Evolutionary conservation across 768 basidiomycete species (phyloP), one percentile per base, ranked within the genome.

Genomic region (Jaapia argillacea): DNA sequence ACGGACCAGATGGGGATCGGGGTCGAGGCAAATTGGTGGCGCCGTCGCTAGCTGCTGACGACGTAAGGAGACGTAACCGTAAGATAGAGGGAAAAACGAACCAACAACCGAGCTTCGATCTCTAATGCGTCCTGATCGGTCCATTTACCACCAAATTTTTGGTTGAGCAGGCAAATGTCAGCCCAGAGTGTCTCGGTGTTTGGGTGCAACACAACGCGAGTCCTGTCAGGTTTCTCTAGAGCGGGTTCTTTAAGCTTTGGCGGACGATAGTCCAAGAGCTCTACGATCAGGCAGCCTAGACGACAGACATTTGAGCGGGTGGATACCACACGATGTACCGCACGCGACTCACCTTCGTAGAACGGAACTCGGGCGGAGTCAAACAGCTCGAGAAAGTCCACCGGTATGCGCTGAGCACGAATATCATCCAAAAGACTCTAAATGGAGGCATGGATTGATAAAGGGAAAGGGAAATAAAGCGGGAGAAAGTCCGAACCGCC

Each of bases 401-500:
- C 78, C 10, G 88, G 88, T 69, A 91, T 89, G 38, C 86, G 72
- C 51, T 85, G 77, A 5, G 81, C 80, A 38, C 85, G 76, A 43
- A 91, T 79, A 55, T 91, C 88, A 54, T 91, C 88, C 31, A 91
- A 68, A 5, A 91, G 61, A 36, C 81, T 79, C 87, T 90, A 20
- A 45, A 36, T 36, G 10, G 18, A 44, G 21, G 36, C n/a, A 36
- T 39, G 39, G 36, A 49, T 41, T n/a, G n/a, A 37, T 47, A 27
- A 20, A 26, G 36, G 20, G 16, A 42, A 21, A 21, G 24, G 33
- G 24, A 24, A 16, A 28, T 25, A n/a, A 33, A 16, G 39, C 10
- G 18, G 31, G 41, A n/a, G 18, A 21, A 18, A 16, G 31, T 16
- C 40, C 67, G 40, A 31, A 75, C 73, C 36, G 86, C 83, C 47